These are phyloP conservation scores for Cutaneotrichosporon cavernicola DNA, from an alignment of 1,284 basidiomycete species.

Conservation along the genomic window DNA sequence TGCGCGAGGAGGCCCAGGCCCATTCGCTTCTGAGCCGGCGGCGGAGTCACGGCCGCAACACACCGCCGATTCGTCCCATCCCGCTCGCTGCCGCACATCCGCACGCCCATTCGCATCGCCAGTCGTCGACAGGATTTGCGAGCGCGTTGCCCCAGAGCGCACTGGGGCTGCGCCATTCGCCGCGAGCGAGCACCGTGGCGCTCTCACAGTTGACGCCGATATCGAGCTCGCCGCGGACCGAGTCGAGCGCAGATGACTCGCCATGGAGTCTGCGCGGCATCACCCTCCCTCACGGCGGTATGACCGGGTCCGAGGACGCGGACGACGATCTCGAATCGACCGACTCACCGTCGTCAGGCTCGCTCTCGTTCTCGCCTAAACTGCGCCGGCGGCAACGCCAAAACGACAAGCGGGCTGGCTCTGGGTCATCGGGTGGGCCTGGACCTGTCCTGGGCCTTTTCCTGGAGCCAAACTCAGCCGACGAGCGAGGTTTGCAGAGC, in stretches of 20 bases:
- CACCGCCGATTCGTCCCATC: slow-evolving; percentile 25
- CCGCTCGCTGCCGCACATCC: slow-evolving; percentile 4
- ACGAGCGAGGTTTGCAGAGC: slow-evolving; percentile 15
- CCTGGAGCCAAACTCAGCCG: slow-evolving; percentile 19
- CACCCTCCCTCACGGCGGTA: slow-evolving; percentile 24
- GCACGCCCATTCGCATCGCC: slow-evolving; percentile 1
- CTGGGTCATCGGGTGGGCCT: background rate
- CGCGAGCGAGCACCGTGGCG: slow-evolving; percentile 18
- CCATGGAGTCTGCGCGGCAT: slow-evolving; percentile 21
- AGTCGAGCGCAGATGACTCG: slow-evolving; percentile 15
- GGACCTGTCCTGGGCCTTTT: slow-evolving; percentile 12
- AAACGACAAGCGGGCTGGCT: background rate
- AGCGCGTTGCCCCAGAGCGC: slow-evolving; percentile 1
- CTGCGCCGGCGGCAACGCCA: slow-evolving; percentile 11
- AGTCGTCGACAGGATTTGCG: background rate
- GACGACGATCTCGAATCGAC: slow-evolving; percentile 44
- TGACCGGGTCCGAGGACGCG: slow-evolving; percentile 43
- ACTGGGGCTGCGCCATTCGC: slow-evolving; percentile 25
- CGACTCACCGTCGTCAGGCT: slow-evolving; percentile 42
- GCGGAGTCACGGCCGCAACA: slow-evolving; percentile 26
- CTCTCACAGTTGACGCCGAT: slow-evolving; percentile 29
- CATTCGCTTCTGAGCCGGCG: slow-evolving; percentile 17
- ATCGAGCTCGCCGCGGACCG: slow-evolving; percentile 11
- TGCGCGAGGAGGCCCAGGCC: slow-evolving; percentile 9
- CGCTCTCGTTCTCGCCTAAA: slow-evolving; percentile 43